Evolutionary conservation across 1,284 basidiomycete species (phyloP).

Genomic region (Sanghuangporus weigelae): DNA sequence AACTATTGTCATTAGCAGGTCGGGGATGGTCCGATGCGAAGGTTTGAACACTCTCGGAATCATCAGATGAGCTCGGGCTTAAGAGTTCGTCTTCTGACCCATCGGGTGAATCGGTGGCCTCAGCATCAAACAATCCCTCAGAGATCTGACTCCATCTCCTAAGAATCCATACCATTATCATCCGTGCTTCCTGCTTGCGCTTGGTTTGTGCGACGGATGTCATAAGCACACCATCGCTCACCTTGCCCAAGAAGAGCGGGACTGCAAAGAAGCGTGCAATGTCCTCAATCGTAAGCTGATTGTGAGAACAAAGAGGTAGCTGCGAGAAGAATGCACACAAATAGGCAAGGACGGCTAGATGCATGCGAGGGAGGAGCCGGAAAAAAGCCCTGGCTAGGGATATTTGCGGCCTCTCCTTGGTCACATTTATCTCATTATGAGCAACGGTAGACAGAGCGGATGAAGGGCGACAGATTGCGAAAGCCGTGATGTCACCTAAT

Average conservation of each 20-base stretch:
- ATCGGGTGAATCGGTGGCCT: not conserved
- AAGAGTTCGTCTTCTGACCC: not conserved
- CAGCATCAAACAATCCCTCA: conserved; percentile 9
- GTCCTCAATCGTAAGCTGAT: conserved; percentile 11
- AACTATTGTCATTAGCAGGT: not conserved
- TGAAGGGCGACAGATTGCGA: not conserved
- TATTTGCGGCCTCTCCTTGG: conserved; percentile 33
- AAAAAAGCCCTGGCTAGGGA: conserved; percentile 48
- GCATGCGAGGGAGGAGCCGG: conserved; percentile 51
- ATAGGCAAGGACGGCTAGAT: conserved; percentile 56
- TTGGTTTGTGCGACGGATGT: not conserved
- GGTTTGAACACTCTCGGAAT: conserved; percentile 4
- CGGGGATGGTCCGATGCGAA: not conserved
- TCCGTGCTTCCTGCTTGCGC: conserved; percentile 10
- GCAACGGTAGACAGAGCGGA: not conserved
- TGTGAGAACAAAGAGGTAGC: conserved; percentile 10
- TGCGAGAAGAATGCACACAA: conserved; percentile 52
- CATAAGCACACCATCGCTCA: not conserved
- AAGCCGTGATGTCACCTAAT: not conserved
- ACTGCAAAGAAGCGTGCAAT: conserved; percentile 11
- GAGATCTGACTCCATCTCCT: conserved; percentile 12
- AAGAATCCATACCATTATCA: conserved; percentile 14
- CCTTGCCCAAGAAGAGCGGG: conserved; percentile 9
- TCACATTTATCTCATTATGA: conserved; percentile 17
- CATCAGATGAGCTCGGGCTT: conserved; percentile 5